These are phyloP conservation scores for Phoma sp. DNA, from an alignment of 2,329 filamentous ascomycete genomes.

Conservation along the genomic window DNA sequence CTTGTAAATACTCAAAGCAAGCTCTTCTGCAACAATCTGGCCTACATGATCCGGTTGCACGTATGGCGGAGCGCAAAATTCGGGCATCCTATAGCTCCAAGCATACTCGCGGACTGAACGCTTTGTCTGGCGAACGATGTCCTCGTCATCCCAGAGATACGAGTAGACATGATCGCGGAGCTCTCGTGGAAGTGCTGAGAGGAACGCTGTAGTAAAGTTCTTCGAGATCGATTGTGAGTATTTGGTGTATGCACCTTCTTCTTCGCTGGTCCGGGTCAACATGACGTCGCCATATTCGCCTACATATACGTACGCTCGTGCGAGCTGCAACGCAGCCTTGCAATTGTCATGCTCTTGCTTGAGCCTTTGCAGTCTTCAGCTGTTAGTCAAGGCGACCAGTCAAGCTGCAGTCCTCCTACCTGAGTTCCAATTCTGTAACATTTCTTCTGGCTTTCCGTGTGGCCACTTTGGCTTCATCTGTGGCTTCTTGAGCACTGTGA, in stretches of 20 bases:
- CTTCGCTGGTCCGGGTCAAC: background rate
- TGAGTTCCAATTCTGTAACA: background rate
- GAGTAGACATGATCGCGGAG: constrained; percentile 15
- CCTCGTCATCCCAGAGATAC: constrained; percentile 13
- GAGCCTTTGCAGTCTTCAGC: constrained; percentile 1
- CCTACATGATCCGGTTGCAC: constrained; percentile 12
- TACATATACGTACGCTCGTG: constrained; percentile 64
- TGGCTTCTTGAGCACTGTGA: constrained; percentile 1
- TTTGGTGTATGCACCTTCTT: constrained; percentile 7
- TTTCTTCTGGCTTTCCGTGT: background rate
- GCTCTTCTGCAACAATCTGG: constrained; percentile 8
- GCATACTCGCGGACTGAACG: constrained; percentile 12
- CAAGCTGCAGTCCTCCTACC: background rate
- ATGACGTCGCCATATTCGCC: background rate
- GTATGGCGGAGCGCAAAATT: constrained; percentile 12
- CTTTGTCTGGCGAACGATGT: constrained; percentile 16
- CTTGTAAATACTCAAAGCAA: constrained; percentile 10
- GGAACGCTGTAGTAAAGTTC: constrained; percentile 3
- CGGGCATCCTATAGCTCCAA: constrained; percentile 15
- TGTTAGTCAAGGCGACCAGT: background rate
- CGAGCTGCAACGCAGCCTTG: background rate
- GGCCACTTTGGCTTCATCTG: background rate
- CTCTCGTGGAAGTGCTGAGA: constrained; percentile 9
- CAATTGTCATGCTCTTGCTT: constrained; percentile 6
- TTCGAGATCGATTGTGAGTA: constrained; percentile 6